Percentiles rank a stretch among this genome's conserved stretches.
Evolutionary conservation across 208 protist species (phyloP).

Genomic region (Porcisia deanei): DNA sequence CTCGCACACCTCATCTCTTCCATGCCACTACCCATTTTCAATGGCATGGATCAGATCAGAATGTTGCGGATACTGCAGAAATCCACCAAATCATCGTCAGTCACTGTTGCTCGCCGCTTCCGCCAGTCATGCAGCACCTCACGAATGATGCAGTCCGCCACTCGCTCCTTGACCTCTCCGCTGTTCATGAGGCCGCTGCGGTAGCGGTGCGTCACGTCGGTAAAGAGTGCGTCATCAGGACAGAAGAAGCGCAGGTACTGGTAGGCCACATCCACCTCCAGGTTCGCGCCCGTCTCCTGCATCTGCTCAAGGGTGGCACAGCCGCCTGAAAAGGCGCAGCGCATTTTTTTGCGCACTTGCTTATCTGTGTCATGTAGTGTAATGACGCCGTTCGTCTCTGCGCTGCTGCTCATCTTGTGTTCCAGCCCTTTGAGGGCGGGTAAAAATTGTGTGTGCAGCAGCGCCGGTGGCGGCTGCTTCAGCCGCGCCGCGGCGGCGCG

Average conservation of each 20-base stretch:
- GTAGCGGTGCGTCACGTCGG: constrained; percentile 75
- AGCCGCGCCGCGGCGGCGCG: constrained; percentile 94
- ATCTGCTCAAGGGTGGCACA: constrained; percentile 95
- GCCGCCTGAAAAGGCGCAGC: constrained; percentile 98
- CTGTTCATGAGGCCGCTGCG: constrained; percentile 70
- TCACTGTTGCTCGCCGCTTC: constrained; percentile 55
- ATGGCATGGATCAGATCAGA: constrained; percentile 33
- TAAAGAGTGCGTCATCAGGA: constrained; percentile 93
- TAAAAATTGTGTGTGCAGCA: constrained; percentile 98
- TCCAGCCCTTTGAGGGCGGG: constrained; percentile 95
- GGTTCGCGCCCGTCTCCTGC: constrained; percentile 88
- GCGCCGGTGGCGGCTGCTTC: constrained; percentile 90
- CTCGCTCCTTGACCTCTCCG: constrained; percentile 77
- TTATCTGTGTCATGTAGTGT: constrained; percentile 96
- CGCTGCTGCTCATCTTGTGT: constrained; percentile 98
- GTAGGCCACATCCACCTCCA: constrained; percentile 95
- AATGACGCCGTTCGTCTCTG: constrained; percentile 89
- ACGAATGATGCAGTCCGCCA: constrained; percentile 66
- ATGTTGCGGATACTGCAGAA: constrained; percentile 82
- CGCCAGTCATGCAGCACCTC: constrained; percentile 73
- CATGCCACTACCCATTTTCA: no score
- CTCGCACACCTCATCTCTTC: not conserved
- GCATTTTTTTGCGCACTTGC: constrained; percentile 95
- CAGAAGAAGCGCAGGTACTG: constrained; percentile 97
- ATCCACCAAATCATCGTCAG: constrained; percentile 67